These are phyloP conservation scores for Coemansia sp. DNA, from an alignment of 192 early-diverging fungal species.

Conservation along the genomic window DNA sequence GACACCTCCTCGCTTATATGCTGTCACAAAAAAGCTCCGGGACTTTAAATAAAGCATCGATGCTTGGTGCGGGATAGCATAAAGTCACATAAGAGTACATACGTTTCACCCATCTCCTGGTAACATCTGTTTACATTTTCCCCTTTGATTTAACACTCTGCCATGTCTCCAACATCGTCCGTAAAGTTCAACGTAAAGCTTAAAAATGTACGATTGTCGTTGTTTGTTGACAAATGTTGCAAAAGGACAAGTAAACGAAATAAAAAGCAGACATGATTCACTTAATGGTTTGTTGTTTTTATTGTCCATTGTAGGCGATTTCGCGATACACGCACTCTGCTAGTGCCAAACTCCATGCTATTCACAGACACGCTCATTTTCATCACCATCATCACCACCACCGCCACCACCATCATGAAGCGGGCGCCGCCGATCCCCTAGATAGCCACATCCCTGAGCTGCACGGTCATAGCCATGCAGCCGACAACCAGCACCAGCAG, in stretches of 20 bases:
- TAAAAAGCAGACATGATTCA: not conserved
- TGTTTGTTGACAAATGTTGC: not conserved
- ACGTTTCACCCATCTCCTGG: too few species aligned
- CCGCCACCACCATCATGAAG: not conserved
- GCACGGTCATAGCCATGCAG: not conserved
- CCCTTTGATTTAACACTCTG: not conserved
- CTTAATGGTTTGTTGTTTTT: not conserved
- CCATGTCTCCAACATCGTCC: not conserved
- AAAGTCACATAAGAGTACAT: too few species aligned
- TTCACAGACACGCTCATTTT: not conserved
- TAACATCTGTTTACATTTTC: too few species aligned
- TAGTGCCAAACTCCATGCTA: not conserved
- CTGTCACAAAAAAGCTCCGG: too few species aligned
- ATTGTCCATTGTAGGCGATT: not conserved
- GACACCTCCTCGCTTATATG: too few species aligned
- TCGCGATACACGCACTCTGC: constrained; percentile 3
- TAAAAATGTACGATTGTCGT: constrained; percentile 5
- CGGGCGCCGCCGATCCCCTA: not conserved
- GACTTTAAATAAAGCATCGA: too few species aligned
- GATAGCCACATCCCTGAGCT: constrained; percentile 2
- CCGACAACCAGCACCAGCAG: not conserved
- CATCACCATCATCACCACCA: not conserved
- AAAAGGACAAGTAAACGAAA: not conserved
- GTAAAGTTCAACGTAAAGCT: constrained; percentile 4
- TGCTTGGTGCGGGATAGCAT: too few species aligned